Conservation (phyloP, 148 eudicot species). For the Rhododendron mucronatum region DNA sequence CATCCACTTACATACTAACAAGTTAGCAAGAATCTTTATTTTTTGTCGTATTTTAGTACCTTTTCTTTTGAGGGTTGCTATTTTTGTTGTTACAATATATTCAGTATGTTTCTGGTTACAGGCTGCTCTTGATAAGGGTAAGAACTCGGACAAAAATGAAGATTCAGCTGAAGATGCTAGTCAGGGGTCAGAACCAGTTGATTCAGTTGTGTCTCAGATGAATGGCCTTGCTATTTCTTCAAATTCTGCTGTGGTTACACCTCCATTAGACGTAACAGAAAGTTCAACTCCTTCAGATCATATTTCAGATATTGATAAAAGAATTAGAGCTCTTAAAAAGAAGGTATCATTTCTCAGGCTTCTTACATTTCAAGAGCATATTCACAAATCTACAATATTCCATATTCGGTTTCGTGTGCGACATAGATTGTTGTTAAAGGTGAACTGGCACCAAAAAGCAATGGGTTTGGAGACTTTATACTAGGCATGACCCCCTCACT, state of each 20-base stretch:
- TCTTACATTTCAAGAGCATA: background rate
- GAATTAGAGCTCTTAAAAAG: conserved; percentile 83
- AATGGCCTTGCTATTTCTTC: conserved; percentile 49
- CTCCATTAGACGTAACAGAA: conserved; percentile 36
- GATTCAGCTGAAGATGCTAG: conserved; percentile 30
- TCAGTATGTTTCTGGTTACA: conserved; percentile 24
- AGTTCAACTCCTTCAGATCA: conserved; percentile 32
- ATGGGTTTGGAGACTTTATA: background rate
- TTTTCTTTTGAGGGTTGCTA: background rate
- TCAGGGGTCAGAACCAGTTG: conserved; percentile 32
- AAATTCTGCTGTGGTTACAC: conserved; percentile 21
- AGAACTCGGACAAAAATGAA: conserved; percentile 37
- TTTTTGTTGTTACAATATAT: background rate
- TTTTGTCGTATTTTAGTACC: background rate
- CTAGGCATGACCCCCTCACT: background rate
- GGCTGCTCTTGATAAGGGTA: conserved; percentile 59
- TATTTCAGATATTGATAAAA: conserved; percentile 68
- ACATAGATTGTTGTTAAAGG: background rate
- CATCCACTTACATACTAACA: background rate
- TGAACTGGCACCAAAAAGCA: background rate
- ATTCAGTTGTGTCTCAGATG: conserved; percentile 56
- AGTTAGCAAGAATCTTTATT: background rate
- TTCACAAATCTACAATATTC: background rate
- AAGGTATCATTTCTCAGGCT: conserved; percentile 48
- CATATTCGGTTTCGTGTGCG: background rate